Base-by-base conservation (phyloP, 2,329 filamentous ascomycete species). In the Aureobasidium sp. region DNA sequence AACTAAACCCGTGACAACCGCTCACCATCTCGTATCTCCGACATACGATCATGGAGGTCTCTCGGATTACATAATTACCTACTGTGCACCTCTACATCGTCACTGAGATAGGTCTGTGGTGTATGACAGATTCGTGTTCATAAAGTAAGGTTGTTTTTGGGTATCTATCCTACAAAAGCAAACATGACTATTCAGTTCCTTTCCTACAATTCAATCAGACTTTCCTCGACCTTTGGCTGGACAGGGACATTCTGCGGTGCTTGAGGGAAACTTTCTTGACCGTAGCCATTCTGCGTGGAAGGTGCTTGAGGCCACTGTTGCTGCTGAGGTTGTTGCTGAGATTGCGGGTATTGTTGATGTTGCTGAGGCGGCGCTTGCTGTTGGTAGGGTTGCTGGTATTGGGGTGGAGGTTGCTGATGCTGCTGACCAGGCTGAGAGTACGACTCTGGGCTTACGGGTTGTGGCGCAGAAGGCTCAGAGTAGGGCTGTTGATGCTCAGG, bases 401-500 rank as follows among this genome's bases (percentile, higher is more conserved):
- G 68, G 8, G 73, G 67, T 55, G 64, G 66, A 31, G 68, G 67
- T 45, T 72, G 66, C 40, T 68, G 67, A 36, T 72, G 66, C 18
- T 73, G 74, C 83, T 15, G 85, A 81, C 66, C 58, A 20, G 72
- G 71, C 63, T 75, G 74, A 11, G 72, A 8, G 18, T 54, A 64
- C 27, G 60, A 64, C 23, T 64, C 60, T 27, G 60, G 60, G 29
- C 48, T 54, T 10, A 64, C 60, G 13, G 59, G 59, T 27, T 62
- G 59, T 16, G 45, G 59, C 13, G 59, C 47, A 13, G 50, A 54
- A n/a, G 50, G 40, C 8, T 64, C 43, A 38, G 60, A 69, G 58
- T 76, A 71, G 75, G 79, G 25, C 64, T 78, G 74, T 31, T 81
- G 81, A 4, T 74, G 74, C 11, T 75, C 72, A 13, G 70, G 48